These are phyloP conservation scores for Stereocaulon alpinum DNA, from an alignment of 495 filamentous ascomycete species.

Conservation along the genomic window DNA sequence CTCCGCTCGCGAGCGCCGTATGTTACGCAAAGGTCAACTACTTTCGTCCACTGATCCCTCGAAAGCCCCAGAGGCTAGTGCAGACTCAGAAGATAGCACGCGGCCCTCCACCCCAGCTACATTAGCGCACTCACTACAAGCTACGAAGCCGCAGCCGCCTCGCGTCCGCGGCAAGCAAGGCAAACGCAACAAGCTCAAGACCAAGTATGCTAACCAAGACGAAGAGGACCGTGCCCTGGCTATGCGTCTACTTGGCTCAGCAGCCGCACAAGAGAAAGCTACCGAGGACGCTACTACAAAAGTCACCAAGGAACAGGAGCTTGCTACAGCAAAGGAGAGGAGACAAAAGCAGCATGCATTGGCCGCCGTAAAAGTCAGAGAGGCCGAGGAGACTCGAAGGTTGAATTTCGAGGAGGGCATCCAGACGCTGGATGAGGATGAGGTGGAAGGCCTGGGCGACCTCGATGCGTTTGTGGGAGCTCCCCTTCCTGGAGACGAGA, in stretches of 20 bases:
- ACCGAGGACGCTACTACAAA: conserved; percentile 41
- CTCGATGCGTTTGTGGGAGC: conserved; percentile 69
- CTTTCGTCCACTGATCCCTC: conserved; percentile 9
- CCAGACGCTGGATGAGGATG: conserved; percentile 49
- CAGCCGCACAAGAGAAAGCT: conserved; percentile 44
- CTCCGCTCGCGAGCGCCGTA: conserved; percentile 40
- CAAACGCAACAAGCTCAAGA: conserved; percentile 78
- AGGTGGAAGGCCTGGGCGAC: conserved; percentile 41
- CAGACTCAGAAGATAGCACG: background rate
- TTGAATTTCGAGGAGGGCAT: conserved; percentile 39
- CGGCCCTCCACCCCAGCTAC: background rate
- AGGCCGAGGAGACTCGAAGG: conserved; percentile 51
- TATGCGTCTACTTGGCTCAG: conserved; percentile 68
- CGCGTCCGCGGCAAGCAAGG: conserved; percentile 67
- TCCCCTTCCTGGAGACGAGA: conserved; percentile 71
- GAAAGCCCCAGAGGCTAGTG: conserved; percentile 6
- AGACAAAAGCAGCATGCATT: conserved; percentile 69
- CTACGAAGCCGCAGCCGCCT: conserved; percentile 30
- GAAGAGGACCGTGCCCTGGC: conserved; percentile 82
- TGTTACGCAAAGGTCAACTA: conserved; percentile 37
- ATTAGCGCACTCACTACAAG: conserved; percentile 15
- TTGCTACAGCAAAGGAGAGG: conserved; percentile 55
- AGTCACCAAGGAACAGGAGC: conserved; percentile 48
- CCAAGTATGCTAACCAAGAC: conserved; percentile 91
- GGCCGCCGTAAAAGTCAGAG: conserved; percentile 49